Base-by-base conservation (phyloP, 192 early-diverging fungal species). In the Podila epicladia region DNA sequence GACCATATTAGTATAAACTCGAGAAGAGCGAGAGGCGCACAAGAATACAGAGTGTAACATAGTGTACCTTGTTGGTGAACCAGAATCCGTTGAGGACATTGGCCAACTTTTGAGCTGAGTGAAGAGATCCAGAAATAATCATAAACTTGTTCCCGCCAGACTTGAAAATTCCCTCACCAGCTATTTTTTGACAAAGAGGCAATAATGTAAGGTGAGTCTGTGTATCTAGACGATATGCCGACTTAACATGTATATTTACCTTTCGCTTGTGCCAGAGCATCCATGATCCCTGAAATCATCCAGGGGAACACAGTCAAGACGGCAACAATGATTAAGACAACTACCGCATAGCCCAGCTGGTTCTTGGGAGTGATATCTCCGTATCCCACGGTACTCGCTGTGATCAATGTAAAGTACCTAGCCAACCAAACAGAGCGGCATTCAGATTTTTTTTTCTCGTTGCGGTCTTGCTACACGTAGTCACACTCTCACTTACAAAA, bases 321-420 rank as follows among this genome's bases (percentile, higher is more conserved):
- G 26, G 85, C 76, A 7, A 89, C 45, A 61, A 93, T 93, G 11
- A 93, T 31, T 26, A 86, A 28, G 51, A 92, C 85, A 58, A 94
- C 87, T 50, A 91, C 85, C 9, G 88, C 58, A 65, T 89, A 82
- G 24, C 91, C 92, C 1, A 79, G 75, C 13, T 85, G 83, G 15
- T 91, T 85, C 35, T 77, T 72, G 11, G 93, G 87, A 0, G 89
- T 87, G 37, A 94, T 76, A 65, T 94, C 92, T n/a, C 93, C 93
- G 72, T 92, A 93, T 31, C 93, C 93, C 45, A 94, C 88, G 3
- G 93, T 94, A 38, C 89, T 87, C 65, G 91, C 78, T 4, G 90
- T 91, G 62, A 92, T 90, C 69, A 92, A 82, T 7, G 90, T 84
- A 82, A 93, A 89, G 66, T 91, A 89, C 24, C 75, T 77, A 71